Conservation (phyloP, 1,284 basidiomycete species). For the Hypsizygus ulmarius region DNA sequence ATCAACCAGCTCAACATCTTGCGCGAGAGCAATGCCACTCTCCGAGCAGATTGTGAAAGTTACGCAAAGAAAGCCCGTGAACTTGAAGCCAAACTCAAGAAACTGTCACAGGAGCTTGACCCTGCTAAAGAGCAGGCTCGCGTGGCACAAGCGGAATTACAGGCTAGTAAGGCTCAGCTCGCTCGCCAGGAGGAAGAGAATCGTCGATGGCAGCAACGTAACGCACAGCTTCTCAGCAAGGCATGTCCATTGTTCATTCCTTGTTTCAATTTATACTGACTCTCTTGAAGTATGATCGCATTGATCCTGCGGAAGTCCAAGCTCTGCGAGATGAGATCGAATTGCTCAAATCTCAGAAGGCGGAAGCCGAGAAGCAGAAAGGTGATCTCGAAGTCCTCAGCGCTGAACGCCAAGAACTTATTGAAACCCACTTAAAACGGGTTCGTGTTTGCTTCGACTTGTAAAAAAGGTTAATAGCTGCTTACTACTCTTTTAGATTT, state of each 20-base stretch:
- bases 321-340: slow-evolving; percentile 73
- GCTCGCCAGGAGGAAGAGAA: slow-evolving; percentile 76
- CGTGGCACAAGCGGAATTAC: slow-evolving; percentile 70
- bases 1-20: slow-evolving; percentile 87
- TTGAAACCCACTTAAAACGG: slow-evolving; percentile 24
- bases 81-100: slow-evolving; percentile 62
- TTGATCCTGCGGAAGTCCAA: slow-evolving; percentile 86
- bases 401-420: slow-evolving; percentile 39
- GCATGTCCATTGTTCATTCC: slow-evolving; percentile 31
- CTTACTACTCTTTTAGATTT: slow-evolving; percentile 24
- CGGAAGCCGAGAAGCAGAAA: slow-evolving; percentile 37
- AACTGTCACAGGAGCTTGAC: slow-evolving; percentile 63
- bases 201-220: slow-evolving; percentile 83
- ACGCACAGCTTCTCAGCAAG: slow-evolving; percentile 78
- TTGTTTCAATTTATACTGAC: slow-evolving; percentile 8
- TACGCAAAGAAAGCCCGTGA: slow-evolving; percentile 64
- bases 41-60: slow-evolving; percentile 73
- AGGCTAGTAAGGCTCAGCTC: slow-evolving; percentile 69
- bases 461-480: neutral
- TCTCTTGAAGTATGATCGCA: slow-evolving; percentile 71
- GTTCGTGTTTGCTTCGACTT: slow-evolving; percentile 10
- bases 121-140: slow-evolving; percentile 75
- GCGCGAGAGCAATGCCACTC: slow-evolving; percentile 84
- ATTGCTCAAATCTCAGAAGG: slow-evolving; percentile 46
- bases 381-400: slow-evolving; percentile 36